Evolutionary conservation across 495 filamentous ascomycete genomes (phyloP), one percentile per base, ranked within the genome.

Genomic region (Penicillium diatomitis): DNA sequence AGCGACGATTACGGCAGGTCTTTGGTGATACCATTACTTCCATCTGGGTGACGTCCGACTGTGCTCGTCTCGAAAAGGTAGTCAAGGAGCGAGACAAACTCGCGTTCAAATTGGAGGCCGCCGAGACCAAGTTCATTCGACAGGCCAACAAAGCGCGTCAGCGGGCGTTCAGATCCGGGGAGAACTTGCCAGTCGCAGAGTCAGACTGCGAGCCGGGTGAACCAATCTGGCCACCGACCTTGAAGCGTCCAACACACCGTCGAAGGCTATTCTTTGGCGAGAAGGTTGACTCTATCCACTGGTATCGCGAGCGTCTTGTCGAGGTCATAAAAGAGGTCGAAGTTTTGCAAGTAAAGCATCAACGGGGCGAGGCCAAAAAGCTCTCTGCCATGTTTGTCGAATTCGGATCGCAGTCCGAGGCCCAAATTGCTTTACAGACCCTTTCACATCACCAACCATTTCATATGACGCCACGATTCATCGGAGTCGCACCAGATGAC

Each of bases 281-380:
- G 50, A 83, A 85, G 54, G 88, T 95, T 32, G 90, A 96, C 66
- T 87, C 87, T 0, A 95, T 96, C 65, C 78, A 87, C 55, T 95
- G 87, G 82, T 85, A 81, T 64, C 86, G 90, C 36, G 60, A 71
- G 3, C 75, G 87, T 57, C 79, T 95, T 4, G 76, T 76, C 41
- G 77, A 76, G 42, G 69, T 90, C 32, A 83, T 86, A 47, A 84
- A 88, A 29, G 77, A 83, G 44, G 81, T 85, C 32, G 74, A 84
- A 6, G 62, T 68, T 7, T 73, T 84, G 35, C 89, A 95, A 61
- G 69, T 57, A 46, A 72, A 67, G 52, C 72, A 69, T 46, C 68
- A 68, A 8, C 55, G 67, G n/a, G 71, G 71, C 2, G 67, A 78
- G 6, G 68, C 65, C 9, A 63, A 68, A 33, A 63, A 69, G 6